Evolutionary conservation across 805 yeast species (phyloP).

Genomic region (Torulaspora delbrueckii): DNA sequence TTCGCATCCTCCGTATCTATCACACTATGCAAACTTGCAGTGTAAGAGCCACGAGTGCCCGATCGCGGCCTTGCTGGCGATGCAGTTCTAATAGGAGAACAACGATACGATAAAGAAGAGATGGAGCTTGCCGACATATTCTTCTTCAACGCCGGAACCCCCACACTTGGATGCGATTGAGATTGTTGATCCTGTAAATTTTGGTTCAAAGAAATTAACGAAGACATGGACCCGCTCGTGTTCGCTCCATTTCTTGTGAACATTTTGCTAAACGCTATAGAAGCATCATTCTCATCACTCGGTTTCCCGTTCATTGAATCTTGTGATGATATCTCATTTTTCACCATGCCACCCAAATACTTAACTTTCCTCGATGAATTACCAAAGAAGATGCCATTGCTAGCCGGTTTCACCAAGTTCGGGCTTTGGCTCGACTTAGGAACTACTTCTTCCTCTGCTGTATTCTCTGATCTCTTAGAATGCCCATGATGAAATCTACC

Average conservation of each 20-base stretch:
- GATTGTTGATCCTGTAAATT: constrained; percentile 10
- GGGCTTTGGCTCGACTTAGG: constrained; percentile 24
- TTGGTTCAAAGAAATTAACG: constrained; percentile 20
- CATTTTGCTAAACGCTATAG: constrained; percentile 35
- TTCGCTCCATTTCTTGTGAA: constrained; percentile 32
- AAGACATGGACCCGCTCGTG: constrained; percentile 31
- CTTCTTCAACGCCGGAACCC: constrained; percentile 18
- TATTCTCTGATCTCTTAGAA: constrained; percentile 1
- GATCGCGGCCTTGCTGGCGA: constrained; percentile 34
- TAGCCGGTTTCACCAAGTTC: constrained; percentile 14
- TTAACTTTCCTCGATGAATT: constrained; percentile 1
- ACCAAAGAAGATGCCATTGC: constrained; percentile 1
- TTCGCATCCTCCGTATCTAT: constrained; percentile 16
- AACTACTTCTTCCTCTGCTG: constrained; percentile 21
- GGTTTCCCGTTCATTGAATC: constrained; percentile 7
- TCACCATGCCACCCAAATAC: constrained; percentile 2
- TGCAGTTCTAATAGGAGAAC: constrained; percentile 29
- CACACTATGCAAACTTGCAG: constrained; percentile 18
- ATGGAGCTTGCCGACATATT: constrained; percentile 24
- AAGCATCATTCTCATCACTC: constrained; percentile 35
- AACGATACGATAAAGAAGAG: constrained; percentile 25
- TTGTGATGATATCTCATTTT: neutral
- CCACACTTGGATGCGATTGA: constrained; percentile 7
- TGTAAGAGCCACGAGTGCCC: constrained; percentile 25
- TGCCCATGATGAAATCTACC: constrained; percentile 13